A percentile compares a stretch with the other conserved stretches of the same genome.
phyloP scores from a whole-genome alignment of 2,329 filamentous ascomycete species.

The Trichophyton mentagrophytes region DNA sequence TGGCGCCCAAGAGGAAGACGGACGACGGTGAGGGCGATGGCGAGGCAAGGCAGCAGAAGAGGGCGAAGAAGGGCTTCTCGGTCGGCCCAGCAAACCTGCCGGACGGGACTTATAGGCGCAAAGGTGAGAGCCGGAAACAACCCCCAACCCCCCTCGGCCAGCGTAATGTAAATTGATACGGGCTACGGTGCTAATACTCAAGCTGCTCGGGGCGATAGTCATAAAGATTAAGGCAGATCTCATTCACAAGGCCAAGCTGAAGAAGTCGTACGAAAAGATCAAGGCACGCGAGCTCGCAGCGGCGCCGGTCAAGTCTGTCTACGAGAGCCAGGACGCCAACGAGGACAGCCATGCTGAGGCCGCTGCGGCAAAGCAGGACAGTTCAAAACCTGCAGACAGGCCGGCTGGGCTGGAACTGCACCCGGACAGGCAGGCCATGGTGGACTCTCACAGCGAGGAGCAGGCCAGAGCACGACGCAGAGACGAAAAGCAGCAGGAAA shows the following conservation, averaged over 20 bases:
- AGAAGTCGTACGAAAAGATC: constrained; percentile 82
- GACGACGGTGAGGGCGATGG: constrained; percentile 11
- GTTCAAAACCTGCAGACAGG: constrained; percentile 18
- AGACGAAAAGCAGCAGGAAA: constrained; percentile 11
- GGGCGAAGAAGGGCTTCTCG: constrained; percentile 58
- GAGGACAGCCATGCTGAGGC: constrained; percentile 18
- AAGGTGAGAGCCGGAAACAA: constrained; percentile 38
- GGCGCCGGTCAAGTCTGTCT: constrained; percentile 22
- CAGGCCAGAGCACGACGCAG: background rate
- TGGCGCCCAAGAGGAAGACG: constrained; percentile 13
- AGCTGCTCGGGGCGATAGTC: constrained; percentile 36
- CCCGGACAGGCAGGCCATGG: constrained; percentile 47
- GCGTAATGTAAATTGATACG: background rate
- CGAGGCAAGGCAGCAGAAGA: background rate
- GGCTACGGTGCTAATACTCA: background rate
- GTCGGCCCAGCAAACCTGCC: constrained; percentile 84
- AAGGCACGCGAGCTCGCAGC: constrained; percentile 47
- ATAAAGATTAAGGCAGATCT: constrained; percentile 80
- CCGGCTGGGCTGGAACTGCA: constrained; percentile 31
- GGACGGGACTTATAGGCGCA: constrained; percentile 76
- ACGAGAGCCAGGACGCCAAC: constrained; percentile 21
- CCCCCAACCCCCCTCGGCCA: too few species aligned
- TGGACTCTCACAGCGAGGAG: constrained; percentile 29
- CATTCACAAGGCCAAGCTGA: constrained; percentile 85
- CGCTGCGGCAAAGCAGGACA: constrained; percentile 12